phyloP scores from a whole-genome alignment of 352 stramenopile species.

The Pythium chondricola region DNA sequence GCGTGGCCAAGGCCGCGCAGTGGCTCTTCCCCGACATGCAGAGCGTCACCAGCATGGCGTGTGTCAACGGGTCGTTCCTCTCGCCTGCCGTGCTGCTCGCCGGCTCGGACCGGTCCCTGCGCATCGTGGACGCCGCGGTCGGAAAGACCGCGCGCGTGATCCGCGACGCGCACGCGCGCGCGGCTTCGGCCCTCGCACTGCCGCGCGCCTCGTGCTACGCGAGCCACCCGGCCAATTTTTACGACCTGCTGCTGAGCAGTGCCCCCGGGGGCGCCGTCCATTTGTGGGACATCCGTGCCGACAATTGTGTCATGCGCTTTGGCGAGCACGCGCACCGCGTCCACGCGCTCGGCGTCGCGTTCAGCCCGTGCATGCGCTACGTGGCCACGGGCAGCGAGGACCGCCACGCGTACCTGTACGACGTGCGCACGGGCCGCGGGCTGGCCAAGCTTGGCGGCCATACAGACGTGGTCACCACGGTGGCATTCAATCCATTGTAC shows the following conservation, averaged over 20 bases:
- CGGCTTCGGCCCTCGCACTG: constrained; percentile 59
- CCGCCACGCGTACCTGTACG: constrained; percentile 75
- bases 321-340: constrained; percentile 80
- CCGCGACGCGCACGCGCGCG: constrained; percentile 48
- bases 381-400: constrained; percentile 85
- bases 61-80: constrained; percentile 75
- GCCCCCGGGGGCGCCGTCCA: constrained; percentile 62
- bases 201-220: constrained; percentile 58
- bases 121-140: constrained; percentile 64
- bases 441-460: constrained; percentile 59
- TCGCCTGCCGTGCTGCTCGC: constrained; percentile 69
- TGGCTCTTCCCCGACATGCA: constrained; percentile 66
- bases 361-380: constrained; percentile 89
- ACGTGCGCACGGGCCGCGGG: constrained; percentile 66
- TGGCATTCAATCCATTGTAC: constrained; percentile 74
- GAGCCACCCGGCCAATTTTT: constrained; percentile 71
- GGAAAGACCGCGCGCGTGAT: constrained; percentile 53
- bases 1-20: constrained; percentile 58
- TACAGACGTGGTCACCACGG: constrained; percentile 67
- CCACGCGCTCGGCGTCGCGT: constrained; percentile 59
- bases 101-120: constrained; percentile 71
- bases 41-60: constrained; percentile 54
- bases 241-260: constrained; percentile 78
- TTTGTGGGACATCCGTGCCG: constrained; percentile 83
- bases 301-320: constrained; percentile 84